phyloP scores from a whole-genome alignment of 2,329 filamentous ascomycete genomes.

The Trichoderma sp. region DNA sequence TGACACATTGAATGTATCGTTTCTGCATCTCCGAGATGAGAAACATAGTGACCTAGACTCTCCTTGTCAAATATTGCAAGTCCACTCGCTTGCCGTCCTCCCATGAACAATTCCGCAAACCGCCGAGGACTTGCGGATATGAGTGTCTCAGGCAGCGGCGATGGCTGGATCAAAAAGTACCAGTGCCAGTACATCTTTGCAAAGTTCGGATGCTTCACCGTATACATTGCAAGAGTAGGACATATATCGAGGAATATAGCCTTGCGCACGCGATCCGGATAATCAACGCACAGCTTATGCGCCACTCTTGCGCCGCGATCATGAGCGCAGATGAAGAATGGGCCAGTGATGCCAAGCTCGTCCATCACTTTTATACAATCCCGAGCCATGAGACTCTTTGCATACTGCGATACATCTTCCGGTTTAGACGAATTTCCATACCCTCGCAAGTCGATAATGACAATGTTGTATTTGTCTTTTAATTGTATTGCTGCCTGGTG shows the following conservation, averaged over 20 bases:
- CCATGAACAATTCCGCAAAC: slow-evolving; percentile 48
- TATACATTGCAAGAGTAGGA: slow-evolving; percentile 57
- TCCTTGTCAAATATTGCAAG: slow-evolving; percentile 28
- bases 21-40: slow-evolving; percentile 43
- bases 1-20: slow-evolving; percentile 54
- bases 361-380: slow-evolving; percentile 52
- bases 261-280: slow-evolving; percentile 43
- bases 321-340: slow-evolving; percentile 55
- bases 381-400: slow-evolving; percentile 51
- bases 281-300: slow-evolving; percentile 55
- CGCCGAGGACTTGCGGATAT: slow-evolving; percentile 41
- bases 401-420: slow-evolving; percentile 39
- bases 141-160: slow-evolving; percentile 53
- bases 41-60: slow-evolving; percentile 45
- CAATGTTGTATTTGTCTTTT: slow-evolving; percentile 42
- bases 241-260: slow-evolving; percentile 54
- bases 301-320: slow-evolving; percentile 59
- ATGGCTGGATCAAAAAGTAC: slow-evolving; percentile 58
- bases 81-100: slow-evolving; percentile 35
- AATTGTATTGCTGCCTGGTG: slow-evolving; percentile 47
- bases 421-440: slow-evolving; percentile 55
- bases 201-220: slow-evolving; percentile 45
- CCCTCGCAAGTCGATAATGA: slow-evolving; percentile 53
- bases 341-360: slow-evolving; percentile 37
- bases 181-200: slow-evolving; percentile 59